Evolutionary conservation across 2,329 filamentous ascomycete species (phyloP).

Genomic region (Alternaria triticimaculans): DNA sequence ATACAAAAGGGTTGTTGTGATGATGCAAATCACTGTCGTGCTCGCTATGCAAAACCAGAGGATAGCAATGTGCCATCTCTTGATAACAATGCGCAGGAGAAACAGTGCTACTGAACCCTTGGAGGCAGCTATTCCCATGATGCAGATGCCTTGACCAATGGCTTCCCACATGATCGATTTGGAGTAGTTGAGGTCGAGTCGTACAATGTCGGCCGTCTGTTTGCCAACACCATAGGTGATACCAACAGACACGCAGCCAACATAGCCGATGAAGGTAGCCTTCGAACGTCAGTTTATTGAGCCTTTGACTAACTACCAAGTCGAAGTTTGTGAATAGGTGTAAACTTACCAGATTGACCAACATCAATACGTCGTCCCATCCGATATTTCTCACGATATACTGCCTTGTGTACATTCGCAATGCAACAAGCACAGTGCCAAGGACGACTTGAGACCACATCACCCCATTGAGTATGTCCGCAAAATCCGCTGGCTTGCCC

Average conservation of each 20-base stretch:
- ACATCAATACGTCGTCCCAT: conserved; percentile 40
- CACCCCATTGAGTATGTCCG: conserved; percentile 34
- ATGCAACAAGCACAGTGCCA: conserved; percentile 30
- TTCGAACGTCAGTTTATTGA: conserved; percentile 5
- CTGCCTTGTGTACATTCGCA: conserved; percentile 38
- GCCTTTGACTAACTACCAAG: not conserved
- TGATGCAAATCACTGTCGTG: conserved; percentile 32
- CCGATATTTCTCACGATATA: conserved; percentile 36
- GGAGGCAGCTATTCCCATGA: conserved; percentile 41
- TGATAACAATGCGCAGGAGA: conserved; percentile 38
- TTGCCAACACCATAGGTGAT: conserved; percentile 37
- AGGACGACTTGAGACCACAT: conserved; percentile 41
- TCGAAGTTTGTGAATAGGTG: not conserved
- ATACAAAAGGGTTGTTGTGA: conserved; percentile 36
- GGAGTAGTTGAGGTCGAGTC: conserved; percentile 29
- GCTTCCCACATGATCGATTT: conserved; percentile 43
- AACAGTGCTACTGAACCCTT: conserved; percentile 43
- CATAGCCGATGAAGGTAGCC: conserved; percentile 36
- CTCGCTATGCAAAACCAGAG: conserved; percentile 41
- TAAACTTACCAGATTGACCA: conserved; percentile 32
- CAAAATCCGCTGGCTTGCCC: conserved; percentile 30
- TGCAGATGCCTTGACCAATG: conserved; percentile 39
- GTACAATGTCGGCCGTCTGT: conserved; percentile 26
- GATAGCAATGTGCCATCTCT: conserved; percentile 35
- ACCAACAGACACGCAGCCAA: conserved; percentile 32